A percentile compares a stretch with the other conserved stretches of the same genome.
These are phyloP conservation scores for Pseudocercospora musae DNA, from an alignment of 2,329 filamentous ascomycete genomes.

Conservation along the genomic window DNA sequence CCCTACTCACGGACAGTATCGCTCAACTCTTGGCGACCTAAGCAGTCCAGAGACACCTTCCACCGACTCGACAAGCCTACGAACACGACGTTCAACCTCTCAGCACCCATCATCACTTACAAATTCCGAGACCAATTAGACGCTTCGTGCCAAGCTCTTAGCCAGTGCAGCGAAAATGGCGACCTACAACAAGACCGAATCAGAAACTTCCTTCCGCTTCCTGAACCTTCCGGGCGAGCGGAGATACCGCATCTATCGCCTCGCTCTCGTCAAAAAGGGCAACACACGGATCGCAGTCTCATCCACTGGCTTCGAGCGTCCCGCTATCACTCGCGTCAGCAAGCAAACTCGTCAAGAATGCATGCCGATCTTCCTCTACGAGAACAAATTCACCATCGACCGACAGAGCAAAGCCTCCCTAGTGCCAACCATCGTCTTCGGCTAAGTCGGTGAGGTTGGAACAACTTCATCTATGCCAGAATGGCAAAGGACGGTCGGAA, in stretches of 20 bases:
- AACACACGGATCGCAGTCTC: background rate
- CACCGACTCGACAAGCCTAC: background rate
- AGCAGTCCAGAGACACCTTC: background rate
- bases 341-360: background rate
- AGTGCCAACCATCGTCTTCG: too few relatives aligned
- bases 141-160: background rate
- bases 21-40: background rate
- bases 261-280: slow-evolving; percentile 1
- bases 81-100: background rate
- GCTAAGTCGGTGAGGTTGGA: too few relatives aligned
- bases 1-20: background rate
- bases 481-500: too few relatives aligned
- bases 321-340: background rate
- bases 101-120: too few relatives aligned
- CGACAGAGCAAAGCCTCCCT: too few relatives aligned
- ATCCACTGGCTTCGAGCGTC: background rate
- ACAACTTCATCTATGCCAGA: too few relatives aligned
- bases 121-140: too few relatives aligned
- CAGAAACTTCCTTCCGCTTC: background rate
- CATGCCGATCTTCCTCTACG: background rate
- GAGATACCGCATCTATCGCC: slow-evolving; percentile 17
- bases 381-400: background rate
- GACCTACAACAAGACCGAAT: background rate
- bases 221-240: slow-evolving; percentile 17
- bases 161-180: background rate